Conservation (phyloP, 164 flowering plant species). For the Sextonia rubra region DNA sequence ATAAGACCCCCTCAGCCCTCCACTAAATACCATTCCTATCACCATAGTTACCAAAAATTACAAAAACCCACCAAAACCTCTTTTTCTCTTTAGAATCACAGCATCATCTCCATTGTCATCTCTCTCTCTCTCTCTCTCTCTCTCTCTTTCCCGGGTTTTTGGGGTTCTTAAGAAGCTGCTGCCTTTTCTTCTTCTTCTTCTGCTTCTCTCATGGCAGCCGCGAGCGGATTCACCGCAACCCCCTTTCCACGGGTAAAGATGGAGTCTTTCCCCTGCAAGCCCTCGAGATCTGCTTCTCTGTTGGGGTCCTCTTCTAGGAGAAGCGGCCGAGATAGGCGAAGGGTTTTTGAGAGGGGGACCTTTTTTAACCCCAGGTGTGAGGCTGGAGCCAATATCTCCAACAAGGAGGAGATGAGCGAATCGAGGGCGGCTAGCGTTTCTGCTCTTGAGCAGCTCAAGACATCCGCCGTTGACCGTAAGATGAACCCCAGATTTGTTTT, state of each 20-base stretch:
- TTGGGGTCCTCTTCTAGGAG: conserved; percentile 20
- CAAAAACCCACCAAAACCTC: neutral
- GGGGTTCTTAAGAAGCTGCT: neutral
- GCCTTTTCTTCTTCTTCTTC: neutral
- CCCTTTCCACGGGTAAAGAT: conserved; percentile 48
- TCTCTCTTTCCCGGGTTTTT: neutral
- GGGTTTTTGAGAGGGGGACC: conserved; percentile 21
- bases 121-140: neutral
- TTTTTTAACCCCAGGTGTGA: conserved; percentile 41
- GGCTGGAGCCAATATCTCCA: conserved; percentile 19
- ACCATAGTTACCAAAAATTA: too few species aligned
- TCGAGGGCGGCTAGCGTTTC: conserved; percentile 51
- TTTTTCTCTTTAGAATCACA: too few species aligned
- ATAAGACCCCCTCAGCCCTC: too few species aligned
- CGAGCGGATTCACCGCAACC: conserved; percentile 49
- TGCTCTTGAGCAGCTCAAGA: conserved; percentile 85
- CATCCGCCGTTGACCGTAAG: conserved; percentile 78
- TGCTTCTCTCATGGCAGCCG: conserved; percentile 49
- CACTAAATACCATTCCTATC: neutral
- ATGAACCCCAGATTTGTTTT: neutral
- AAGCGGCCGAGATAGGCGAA: conserved; percentile 5
- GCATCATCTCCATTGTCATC: too few species aligned
- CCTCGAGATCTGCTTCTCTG: conserved; percentile 10
- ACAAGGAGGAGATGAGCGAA: conserved; percentile 15
- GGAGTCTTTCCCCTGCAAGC: conserved; percentile 38